Evolutionary conservation across 1,284 basidiomycete species (phyloP).

Genomic region (Trametes polyzona): DNA sequence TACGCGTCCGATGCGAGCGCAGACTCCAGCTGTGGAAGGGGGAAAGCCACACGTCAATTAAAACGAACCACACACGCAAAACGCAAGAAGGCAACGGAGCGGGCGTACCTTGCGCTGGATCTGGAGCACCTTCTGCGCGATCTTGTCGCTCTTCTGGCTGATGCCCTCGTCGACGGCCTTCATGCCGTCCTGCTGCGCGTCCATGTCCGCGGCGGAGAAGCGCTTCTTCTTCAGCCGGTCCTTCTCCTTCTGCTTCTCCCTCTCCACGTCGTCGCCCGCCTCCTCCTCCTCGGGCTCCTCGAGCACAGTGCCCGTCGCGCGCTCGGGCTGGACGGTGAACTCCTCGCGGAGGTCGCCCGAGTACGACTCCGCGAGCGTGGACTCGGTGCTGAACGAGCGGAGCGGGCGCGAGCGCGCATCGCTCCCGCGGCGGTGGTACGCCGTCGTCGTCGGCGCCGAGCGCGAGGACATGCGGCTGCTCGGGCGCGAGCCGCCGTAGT

Average conservation of each 20-base stretch:
- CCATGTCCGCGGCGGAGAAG: constrained; percentile 68
- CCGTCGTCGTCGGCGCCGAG: constrained; percentile 40
- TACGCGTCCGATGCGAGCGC: constrained; percentile 66
- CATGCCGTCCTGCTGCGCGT: constrained; percentile 74
- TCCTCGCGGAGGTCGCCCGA: constrained; percentile 34
- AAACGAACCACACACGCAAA: constrained; percentile 8
- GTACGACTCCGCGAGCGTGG: constrained; percentile 71
- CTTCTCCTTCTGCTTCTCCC: constrained; percentile 47
- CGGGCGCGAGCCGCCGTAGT: constrained; percentile 60
- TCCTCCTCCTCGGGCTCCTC: constrained; percentile 46
- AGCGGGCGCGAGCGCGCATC: constrained; percentile 48
- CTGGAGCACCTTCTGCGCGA: constrained; percentile 80
- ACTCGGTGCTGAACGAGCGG: constrained; percentile 74
- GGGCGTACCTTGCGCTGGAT: constrained; percentile 78
- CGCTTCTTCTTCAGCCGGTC: constrained; percentile 64
- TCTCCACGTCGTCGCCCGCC: constrained; percentile 5
- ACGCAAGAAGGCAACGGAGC: not conserved
- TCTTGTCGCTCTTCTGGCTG: constrained; percentile 78
- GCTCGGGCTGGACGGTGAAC: constrained; percentile 42
- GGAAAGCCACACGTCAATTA: not conserved
- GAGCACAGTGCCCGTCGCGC: constrained; percentile 53
- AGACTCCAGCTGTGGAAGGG: constrained; percentile 74
- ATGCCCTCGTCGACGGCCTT: constrained; percentile 82
- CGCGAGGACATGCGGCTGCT: constrained; percentile 46
- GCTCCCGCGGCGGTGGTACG: constrained; percentile 59